phyloP scores from a whole-genome alignment of 108 stramenopile species.

The Epipyxis sp. region DNA sequence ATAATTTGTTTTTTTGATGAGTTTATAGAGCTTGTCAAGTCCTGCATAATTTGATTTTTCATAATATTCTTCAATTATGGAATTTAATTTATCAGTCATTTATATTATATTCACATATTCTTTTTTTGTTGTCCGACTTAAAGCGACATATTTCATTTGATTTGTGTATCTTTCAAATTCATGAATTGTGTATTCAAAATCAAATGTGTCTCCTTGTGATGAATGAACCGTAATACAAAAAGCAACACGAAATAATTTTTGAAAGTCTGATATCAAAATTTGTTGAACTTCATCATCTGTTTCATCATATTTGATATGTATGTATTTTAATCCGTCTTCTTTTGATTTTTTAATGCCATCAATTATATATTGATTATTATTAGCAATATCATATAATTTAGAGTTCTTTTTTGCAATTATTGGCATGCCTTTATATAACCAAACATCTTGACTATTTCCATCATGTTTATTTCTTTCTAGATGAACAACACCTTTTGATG shows the following conservation, averaged over 20 bases:
- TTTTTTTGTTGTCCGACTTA: neutral
- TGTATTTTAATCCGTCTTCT: neutral
- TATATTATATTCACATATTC: neutral
- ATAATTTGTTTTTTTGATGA: neutral
- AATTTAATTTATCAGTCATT: neutral
- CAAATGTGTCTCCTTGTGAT: constrained; percentile 1
- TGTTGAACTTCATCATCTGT: neutral
- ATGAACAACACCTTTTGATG: neutral
- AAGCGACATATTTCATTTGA: neutral
- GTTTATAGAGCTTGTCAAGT: neutral
- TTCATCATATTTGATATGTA: neutral
- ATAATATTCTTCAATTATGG: neutral
- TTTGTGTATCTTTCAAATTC: neutral
- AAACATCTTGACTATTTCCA: neutral
- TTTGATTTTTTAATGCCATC: too few relatives aligned
- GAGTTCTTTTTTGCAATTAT: neutral
- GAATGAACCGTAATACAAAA: neutral
- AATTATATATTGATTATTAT: neutral
- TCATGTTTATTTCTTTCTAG: neutral
- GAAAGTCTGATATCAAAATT: neutral
- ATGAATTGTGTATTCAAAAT: constrained; percentile 2
- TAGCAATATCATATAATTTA: neutral
- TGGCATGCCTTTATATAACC: neutral
- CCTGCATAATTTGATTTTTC: neutral
- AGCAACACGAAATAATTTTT: neutral